Conservation (phyloP, 129 eudicot genomes). For the Saposhnikovia divaricata region DNA sequence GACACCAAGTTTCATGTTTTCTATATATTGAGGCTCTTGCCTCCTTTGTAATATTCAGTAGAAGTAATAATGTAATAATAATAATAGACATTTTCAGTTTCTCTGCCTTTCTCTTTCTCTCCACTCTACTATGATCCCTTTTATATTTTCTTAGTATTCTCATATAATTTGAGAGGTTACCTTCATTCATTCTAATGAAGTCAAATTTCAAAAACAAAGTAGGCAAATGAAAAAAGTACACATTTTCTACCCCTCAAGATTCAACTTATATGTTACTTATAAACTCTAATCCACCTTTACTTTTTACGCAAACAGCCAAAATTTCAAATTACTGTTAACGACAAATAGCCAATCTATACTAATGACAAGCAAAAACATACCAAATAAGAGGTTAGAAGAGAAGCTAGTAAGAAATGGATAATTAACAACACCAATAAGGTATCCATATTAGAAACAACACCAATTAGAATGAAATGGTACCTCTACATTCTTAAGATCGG, state of each 20-base stretch:
- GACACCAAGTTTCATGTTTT: no score
- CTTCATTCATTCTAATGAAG: no score
- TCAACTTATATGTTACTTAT: background rate
- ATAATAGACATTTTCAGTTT: no score
- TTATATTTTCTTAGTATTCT: no score
- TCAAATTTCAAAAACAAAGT: no score
- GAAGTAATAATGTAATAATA: no score
- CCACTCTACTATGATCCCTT: no score
- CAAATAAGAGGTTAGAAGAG: background rate
- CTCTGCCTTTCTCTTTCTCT: no score
- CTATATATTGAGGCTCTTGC: no score
- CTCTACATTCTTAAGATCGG: constrained; percentile 72
- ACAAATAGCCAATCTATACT: background rate
- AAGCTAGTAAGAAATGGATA: background rate
- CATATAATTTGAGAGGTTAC: no score
- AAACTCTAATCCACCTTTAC: background rate
- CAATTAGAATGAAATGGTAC: constrained; percentile 22
- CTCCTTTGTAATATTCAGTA: no score
- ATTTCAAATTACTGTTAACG: no score
- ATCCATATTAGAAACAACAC: background rate
- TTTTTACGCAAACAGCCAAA: background rate
- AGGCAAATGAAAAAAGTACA: background rate
- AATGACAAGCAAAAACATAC: background rate
- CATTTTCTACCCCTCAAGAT: background rate
- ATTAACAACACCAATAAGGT: background rate